phyloP scores from a whole-genome alignment of 768 basidiomycete genomes.

The Naganishia kalamii region DNA sequence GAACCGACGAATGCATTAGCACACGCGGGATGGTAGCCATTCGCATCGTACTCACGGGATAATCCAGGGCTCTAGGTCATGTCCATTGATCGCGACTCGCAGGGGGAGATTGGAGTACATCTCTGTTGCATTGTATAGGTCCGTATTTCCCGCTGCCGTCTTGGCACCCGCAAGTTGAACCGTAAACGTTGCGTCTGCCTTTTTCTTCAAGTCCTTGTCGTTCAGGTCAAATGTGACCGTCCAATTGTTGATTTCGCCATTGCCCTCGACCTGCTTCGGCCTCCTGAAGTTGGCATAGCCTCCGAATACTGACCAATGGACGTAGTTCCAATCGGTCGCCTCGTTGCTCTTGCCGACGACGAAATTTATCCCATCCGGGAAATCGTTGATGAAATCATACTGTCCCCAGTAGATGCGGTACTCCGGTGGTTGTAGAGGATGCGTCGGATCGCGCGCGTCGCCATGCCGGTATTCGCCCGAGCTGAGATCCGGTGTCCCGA shows the following conservation, averaged over 20 bases:
- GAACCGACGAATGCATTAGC: background rate
- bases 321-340: conserved; percentile 30
- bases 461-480: conserved; percentile 35
- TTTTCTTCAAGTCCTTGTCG: conserved; percentile 9
- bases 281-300: conserved; percentile 15
- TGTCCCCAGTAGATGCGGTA: conserved; percentile 34
- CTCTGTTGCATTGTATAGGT: conserved; percentile 15
- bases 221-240: conserved; percentile 22
- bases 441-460: conserved; percentile 23
- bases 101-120: conserved; percentile 23
- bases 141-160: conserved; percentile 27
- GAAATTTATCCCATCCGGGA: conserved; percentile 33
- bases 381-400: conserved; percentile 33
- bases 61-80: conserved; percentile 18
- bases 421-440: conserved; percentile 28
- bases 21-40: no score
- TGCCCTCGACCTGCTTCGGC: background rate
- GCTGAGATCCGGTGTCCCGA: conserved; percentile 30
- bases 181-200: conserved; percentile 24
- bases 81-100: conserved; percentile 24
- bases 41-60: conserved; percentile 15
- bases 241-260: conserved; percentile 26
- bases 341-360: conserved; percentile 23
- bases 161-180: conserved; percentile 25
- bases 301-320: conserved; percentile 28